A percentile compares a stretch with the other conserved stretches of the same genome.
Evolutionary conservation across 1,284 basidiomycete genomes (phyloP).

Genomic region (Pyrrhoderma noxium): DNA sequence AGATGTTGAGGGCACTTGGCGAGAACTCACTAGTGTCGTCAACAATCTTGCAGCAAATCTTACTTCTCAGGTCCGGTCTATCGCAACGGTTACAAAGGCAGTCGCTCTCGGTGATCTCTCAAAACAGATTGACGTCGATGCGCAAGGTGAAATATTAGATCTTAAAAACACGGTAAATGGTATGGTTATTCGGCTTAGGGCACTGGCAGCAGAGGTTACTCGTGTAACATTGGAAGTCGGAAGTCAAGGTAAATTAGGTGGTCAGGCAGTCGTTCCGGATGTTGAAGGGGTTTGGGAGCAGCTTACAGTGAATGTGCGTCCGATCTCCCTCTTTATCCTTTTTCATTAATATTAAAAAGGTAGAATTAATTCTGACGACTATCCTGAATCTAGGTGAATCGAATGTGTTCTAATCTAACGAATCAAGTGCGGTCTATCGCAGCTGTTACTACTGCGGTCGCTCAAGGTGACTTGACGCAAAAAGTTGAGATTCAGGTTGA

Average conservation of each 20-base stretch:
- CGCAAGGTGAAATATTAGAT: constrained; percentile 93
- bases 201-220: constrained; percentile 93
- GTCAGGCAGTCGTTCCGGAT: constrained; percentile 87
- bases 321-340: too few relatives aligned
- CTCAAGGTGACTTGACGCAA: constrained; percentile 82
- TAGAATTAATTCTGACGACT: not conserved
- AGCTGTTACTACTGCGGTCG: constrained; percentile 88
- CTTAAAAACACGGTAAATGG: constrained; percentile 97
- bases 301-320: constrained; percentile 79
- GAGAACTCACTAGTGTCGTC: constrained; percentile 82
- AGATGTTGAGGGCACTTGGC: constrained; percentile 93
- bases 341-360: constrained; percentile 8
- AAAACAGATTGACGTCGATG: constrained; percentile 95
- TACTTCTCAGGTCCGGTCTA: constrained; percentile 91
- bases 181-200: constrained; percentile 88
- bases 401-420: constrained; percentile 90
- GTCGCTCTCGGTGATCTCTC: constrained; percentile 93
- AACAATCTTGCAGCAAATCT: constrained; percentile 93
- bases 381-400: constrained; percentile 57
- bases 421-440: constrained; percentile 94
- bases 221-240: constrained; percentile 94
- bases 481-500: constrained; percentile 89
- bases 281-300: constrained; percentile 96
- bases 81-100: constrained; percentile 95
- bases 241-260: constrained; percentile 84